phyloP scores from a whole-genome alignment of 2,329 filamentous ascomycete genomes.

The Pyricularia sp. region DNA sequence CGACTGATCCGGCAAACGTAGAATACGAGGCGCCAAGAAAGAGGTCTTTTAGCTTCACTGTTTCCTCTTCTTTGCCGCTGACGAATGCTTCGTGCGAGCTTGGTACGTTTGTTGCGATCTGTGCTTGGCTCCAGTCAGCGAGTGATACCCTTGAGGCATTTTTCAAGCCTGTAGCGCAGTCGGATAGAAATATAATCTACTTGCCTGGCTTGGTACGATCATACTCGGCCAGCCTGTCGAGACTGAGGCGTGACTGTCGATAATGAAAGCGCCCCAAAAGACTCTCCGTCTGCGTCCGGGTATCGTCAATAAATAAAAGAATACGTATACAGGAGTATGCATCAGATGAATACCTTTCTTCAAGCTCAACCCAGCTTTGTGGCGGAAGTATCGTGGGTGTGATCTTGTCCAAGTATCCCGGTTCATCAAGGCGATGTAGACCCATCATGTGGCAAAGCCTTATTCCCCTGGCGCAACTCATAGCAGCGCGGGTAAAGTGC shows the following conservation, averaged over 20 bases:
- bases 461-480: conserved; percentile 64
- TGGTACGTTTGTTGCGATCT: conserved; percentile 73
- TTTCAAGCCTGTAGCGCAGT: background rate
- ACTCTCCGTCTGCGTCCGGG: conserved; percentile 44
- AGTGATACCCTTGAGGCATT: background rate
- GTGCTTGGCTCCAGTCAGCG: conserved; percentile 7
- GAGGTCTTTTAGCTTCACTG: conserved; percentile 54
- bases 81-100: conserved; percentile 68
- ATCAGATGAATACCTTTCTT: conserved; percentile 43
- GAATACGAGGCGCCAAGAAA: conserved; percentile 52
- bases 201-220: conserved; percentile 62
- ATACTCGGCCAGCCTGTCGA: conserved; percentile 85
- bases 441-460: conserved; percentile 78
- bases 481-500: conserved; percentile 76
- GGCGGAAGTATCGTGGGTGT: conserved; percentile 67
- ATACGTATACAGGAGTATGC: background rate
- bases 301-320: background rate
- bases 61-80: conserved; percentile 51
- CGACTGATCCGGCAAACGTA: conserved; percentile 60
- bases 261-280: conserved; percentile 78
- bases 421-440: conserved; percentile 65
- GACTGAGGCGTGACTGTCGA: conserved; percentile 78
- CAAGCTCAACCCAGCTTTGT: conserved; percentile 67
- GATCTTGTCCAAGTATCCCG: conserved; percentile 42
- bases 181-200: conserved; percentile 8